Percentiles rank a stretch among this genome's conserved stretches.
Evolutionary conservation across 306 rosid genomes (phyloP).

Genomic region (Glycine soja): DNA sequence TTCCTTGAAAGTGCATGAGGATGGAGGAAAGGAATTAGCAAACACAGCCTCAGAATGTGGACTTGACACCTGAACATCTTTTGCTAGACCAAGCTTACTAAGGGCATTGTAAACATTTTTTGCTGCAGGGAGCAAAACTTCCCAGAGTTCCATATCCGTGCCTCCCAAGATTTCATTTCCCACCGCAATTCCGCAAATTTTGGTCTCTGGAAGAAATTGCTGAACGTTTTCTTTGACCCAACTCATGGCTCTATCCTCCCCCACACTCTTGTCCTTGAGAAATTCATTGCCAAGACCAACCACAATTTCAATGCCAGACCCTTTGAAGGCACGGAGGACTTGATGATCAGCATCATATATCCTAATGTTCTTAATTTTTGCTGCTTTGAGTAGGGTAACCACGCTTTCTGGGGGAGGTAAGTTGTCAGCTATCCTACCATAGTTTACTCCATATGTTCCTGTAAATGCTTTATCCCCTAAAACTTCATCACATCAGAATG

Average conservation of each 20-base stretch:
- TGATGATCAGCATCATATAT: conserved; percentile 74
- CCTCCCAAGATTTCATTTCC: conserved; percentile 89
- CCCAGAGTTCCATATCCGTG: conserved; percentile 59
- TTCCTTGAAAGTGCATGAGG: conserved; percentile 75
- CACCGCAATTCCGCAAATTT: conserved; percentile 73
- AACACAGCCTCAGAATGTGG: conserved; percentile 96
- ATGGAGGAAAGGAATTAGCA: conserved; percentile 85
- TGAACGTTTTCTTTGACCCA: conserved; percentile 91
- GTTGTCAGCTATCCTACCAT: conserved; percentile 84
- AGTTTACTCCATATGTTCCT: conserved; percentile 92
- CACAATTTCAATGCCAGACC: conserved; percentile 73
- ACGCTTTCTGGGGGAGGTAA: conserved; percentile 81
- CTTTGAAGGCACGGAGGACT: conserved; percentile 80
- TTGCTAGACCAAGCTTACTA: conserved; percentile 53
- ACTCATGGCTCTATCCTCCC: conserved; percentile 77
- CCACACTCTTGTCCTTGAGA: conserved; percentile 66
- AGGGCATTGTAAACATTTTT: conserved; percentile 81
- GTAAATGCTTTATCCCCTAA: conserved; percentile 54
- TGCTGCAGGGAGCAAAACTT: conserved; percentile 75
- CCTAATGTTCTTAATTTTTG: conserved; percentile 74
- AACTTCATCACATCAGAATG: conserved; percentile 28
- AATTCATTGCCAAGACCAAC: conserved; percentile 66
- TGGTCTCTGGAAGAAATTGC: conserved; percentile 75
- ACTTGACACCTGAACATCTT: conserved; percentile 69
- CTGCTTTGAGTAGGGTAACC: conserved; percentile 85